phyloP scores from a whole-genome alignment of 129 eudicot species.

The Ambrosia trifida region DNA sequence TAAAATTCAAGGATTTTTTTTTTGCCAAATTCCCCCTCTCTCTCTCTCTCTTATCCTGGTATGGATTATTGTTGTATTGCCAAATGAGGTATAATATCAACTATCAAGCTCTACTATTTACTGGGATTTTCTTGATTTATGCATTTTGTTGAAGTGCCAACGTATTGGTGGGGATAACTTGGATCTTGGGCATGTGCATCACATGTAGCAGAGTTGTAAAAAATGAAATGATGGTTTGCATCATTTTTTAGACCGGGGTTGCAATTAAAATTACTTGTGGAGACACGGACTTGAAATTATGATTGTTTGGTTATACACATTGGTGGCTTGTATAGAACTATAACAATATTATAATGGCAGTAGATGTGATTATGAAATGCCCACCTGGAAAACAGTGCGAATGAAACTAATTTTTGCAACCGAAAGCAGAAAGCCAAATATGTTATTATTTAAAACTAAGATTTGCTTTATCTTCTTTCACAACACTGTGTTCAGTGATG shows the following conservation, averaged over 20 bases:
- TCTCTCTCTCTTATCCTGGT: too few species aligned
- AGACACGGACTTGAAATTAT: neutral
- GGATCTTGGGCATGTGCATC: constrained; percentile 6
- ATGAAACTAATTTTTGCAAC: neutral
- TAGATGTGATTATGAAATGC: neutral
- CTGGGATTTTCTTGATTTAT: too few species aligned
- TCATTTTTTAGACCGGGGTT: neutral
- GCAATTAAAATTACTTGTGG: neutral
- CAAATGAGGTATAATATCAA: too few species aligned
- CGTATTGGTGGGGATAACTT: constrained; percentile 9
- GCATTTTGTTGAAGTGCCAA: too few species aligned
- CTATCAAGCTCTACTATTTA: too few species aligned
- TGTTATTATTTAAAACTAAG: constrained; percentile 3
- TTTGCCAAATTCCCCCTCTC: too few species aligned
- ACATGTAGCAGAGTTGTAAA: neutral
- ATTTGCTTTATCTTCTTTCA: constrained; percentile 16
- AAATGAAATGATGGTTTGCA: constrained; percentile 6
- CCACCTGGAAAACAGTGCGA: constrained; percentile 8
- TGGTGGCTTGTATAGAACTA: neutral
- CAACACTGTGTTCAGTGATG: constrained; percentile 4
- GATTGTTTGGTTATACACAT: constrained; percentile 1
- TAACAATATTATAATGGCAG: neutral
- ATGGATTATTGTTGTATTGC: too few species aligned
- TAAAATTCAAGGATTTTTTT: too few species aligned
- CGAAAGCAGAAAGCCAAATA: constrained; percentile 15